Percentiles rank a stretch among this genome's conserved stretches.
These are phyloP conservation scores for Clarireedia sp. DNA, from an alignment of 2,329 filamentous ascomycete genomes.

Conservation along the genomic window DNA sequence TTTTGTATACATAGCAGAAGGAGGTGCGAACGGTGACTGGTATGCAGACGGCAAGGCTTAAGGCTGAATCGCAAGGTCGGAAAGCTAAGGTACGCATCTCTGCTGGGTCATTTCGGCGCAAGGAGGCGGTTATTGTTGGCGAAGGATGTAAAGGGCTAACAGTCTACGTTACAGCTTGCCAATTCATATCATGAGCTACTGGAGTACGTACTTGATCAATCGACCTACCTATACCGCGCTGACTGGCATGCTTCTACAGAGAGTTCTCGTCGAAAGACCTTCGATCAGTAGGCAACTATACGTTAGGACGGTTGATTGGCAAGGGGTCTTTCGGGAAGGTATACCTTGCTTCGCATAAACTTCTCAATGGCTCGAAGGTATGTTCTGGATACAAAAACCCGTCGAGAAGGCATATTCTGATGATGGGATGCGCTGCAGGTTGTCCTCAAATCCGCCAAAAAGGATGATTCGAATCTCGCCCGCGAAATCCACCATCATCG, in stretches of 20 bases:
- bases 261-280: slow-evolving; percentile 92
- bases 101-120: slow-evolving; percentile 5
- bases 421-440: slow-evolving; percentile 48
- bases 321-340: slow-evolving; percentile 99
- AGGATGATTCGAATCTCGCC: slow-evolving; percentile 89
- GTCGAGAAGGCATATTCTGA: slow-evolving; percentile 12
- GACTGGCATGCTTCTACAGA: slow-evolving; percentile 40
- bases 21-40: slow-evolving; percentile 29
- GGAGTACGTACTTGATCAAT: slow-evolving; percentile 54
- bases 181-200: slow-evolving; percentile 94
- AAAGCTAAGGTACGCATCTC: slow-evolving; percentile 47
- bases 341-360: slow-evolving; percentile 90
- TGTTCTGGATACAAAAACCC: slow-evolving; percentile 18
- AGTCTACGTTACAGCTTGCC: slow-evolving; percentile 62
- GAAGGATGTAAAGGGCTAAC: slow-evolving; percentile 21
- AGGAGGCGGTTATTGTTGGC: slow-evolving; percentile 9
- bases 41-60: slow-evolving; percentile 44
- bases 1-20: slow-evolving; percentile 24
- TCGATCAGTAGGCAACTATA: slow-evolving; percentile 89
- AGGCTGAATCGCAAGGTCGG: slow-evolving; percentile 50
- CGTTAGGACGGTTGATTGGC: slow-evolving; percentile 82
- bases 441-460: slow-evolving; percentile 95
- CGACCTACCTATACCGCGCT: slow-evolving; percentile 12
- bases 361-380: slow-evolving; percentile 97
- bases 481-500: slow-evolving; percentile 98